These are phyloP conservation scores for Zea mays DNA, from an alignment of 176 grass and related monocot species.

Conservation along the genomic window DNA sequence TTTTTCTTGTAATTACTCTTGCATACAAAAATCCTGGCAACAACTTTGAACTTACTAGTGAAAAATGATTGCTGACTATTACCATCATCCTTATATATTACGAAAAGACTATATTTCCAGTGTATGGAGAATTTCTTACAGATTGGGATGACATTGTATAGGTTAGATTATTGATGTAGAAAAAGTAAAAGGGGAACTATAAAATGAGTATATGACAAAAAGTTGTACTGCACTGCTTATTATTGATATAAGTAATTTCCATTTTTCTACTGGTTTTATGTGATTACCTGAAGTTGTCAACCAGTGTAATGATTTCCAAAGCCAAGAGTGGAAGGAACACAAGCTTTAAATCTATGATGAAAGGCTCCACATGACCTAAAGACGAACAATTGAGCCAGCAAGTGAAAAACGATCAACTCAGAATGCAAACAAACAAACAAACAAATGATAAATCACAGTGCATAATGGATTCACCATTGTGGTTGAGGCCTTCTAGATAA, in stretches of 20 bases:
- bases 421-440: constrained; percentile 12
- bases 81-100: constrained; percentile 27
- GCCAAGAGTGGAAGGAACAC: constrained; percentile 75
- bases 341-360: constrained; percentile 68
- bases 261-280: background rate
- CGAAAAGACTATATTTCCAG: background rate
- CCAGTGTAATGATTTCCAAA: constrained; percentile 62
- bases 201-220: background rate
- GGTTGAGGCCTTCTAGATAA: constrained; percentile 47
- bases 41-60: constrained; percentile 1
- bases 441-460: constrained; percentile 18
- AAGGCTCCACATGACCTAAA: constrained; percentile 42
- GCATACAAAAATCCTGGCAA: constrained; percentile 14
- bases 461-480: constrained; percentile 37
- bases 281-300: constrained; percentile 68
- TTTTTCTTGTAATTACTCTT: background rate
- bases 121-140: background rate
- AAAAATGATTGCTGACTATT: background rate
- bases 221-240: background rate
- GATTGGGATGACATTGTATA: background rate
- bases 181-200: background rate
- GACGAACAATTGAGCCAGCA: constrained; percentile 25
- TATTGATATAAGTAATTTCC: background rate
- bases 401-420: constrained; percentile 13
- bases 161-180: constrained; percentile 8